phyloP scores from a whole-genome alignment of 371 early-diverging fungal genomes.

The Mucor saturninus region DNA sequence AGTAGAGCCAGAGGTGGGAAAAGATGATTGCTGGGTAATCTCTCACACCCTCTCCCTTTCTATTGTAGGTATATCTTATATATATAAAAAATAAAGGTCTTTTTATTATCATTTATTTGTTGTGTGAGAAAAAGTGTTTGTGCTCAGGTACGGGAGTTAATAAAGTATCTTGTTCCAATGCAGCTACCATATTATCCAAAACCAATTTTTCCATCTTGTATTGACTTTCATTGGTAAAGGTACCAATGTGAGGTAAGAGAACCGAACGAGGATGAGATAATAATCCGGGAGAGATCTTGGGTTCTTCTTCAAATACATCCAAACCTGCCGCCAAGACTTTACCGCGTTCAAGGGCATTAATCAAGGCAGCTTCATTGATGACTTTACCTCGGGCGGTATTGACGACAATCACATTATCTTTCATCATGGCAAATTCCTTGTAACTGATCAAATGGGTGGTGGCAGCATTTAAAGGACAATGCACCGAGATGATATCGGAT shows the following conservation, averaged over 20 bases:
- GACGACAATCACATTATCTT: constrained; percentile 56
- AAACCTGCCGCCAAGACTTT: constrained; percentile 61
- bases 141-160: constrained; percentile 53
- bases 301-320: constrained; percentile 67
- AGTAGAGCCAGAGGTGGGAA: too few relatives aligned
- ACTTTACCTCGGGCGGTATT: constrained; percentile 70
- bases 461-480: constrained; percentile 57
- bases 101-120: neutral
- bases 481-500: constrained; percentile 64
- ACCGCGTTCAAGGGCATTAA: constrained; percentile 58
- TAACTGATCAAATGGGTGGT: constrained; percentile 57
- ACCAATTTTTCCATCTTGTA: constrained; percentile 51
- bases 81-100: neutral
- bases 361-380: constrained; percentile 57
- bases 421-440: constrained; percentile 56
- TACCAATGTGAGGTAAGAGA: constrained; percentile 54
- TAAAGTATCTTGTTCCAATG: constrained; percentile 33
- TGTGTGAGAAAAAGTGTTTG: constrained; percentile 27
- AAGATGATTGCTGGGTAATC: too few relatives aligned
- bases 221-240: constrained; percentile 45
- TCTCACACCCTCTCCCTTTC: too few relatives aligned
- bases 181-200: constrained; percentile 41
- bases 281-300: constrained; percentile 44
- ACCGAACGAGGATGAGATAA: constrained; percentile 45
- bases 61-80: neutral